Percentiles rank a stretch among this genome's conserved stretches.
These are phyloP conservation scores for Sarcodon sp. DNA, from an alignment of 768 basidiomycete species.

Conservation along the genomic window DNA sequence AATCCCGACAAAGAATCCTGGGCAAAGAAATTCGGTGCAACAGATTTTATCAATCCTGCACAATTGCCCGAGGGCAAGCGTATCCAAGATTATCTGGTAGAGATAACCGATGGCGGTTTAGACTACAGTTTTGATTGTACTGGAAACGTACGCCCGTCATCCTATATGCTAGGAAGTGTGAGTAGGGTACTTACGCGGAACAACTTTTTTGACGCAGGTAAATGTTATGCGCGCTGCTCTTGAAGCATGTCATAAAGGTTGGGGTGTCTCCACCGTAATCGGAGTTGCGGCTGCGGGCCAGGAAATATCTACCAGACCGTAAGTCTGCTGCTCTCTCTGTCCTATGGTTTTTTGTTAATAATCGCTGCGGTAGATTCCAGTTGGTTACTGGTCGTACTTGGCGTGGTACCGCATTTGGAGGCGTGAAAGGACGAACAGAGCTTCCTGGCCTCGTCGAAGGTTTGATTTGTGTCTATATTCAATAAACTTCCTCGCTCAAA, in stretches of 20 bases:
- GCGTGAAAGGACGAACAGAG: conserved; percentile 96
- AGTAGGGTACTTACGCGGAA: background rate
- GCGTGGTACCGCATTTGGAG: conserved; percentile 94
- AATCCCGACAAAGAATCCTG: conserved; percentile 79
- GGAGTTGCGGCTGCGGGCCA: conserved; percentile 96
- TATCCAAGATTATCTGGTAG: conserved; percentile 83
- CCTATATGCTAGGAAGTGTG: conserved; percentile 22
- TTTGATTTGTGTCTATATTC: conserved; percentile 16
- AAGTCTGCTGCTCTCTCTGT: conserved; percentile 20
- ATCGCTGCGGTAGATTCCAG: conserved; percentile 24
- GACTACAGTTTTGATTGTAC: conserved; percentile 98
- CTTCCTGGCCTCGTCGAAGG: conserved; percentile 89
- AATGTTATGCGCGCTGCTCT: conserved; percentile 91
- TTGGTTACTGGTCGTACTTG: conserved; percentile 80
- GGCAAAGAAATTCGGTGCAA: conserved; percentile 90
- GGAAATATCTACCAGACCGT: conserved; percentile 35
- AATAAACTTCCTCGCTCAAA: background rate
- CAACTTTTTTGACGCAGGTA: conserved; percentile 30
- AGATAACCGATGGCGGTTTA: conserved; percentile 91
- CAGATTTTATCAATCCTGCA: conserved; percentile 84
- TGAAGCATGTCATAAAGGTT: conserved; percentile 99
- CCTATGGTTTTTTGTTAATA: background rate
- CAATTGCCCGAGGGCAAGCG: conserved; percentile 63
- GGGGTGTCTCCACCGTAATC: conserved; percentile 94
- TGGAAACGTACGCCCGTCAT: conserved; percentile 53